phyloP scores from a whole-genome alignment of 169 alveolate species.

The Eimeria praecox region DNA sequence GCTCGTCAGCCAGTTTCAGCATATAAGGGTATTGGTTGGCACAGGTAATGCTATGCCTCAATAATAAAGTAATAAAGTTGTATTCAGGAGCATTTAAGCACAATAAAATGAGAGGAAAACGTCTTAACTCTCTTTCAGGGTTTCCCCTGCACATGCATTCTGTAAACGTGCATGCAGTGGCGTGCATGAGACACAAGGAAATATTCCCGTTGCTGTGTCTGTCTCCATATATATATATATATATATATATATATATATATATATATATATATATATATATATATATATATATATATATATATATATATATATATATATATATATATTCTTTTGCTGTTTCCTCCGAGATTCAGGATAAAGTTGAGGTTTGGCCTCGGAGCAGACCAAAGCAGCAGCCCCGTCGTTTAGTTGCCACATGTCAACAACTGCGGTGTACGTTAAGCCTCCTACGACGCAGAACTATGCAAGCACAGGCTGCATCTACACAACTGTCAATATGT shows the following conservation, averaged over 20 bases:
- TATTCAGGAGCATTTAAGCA: not conserved
- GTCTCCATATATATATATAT: not conserved
- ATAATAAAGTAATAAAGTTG: not conserved
- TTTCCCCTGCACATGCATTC: not conserved
- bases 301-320: not conserved
- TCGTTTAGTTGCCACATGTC: not conserved
- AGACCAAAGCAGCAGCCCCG: constrained; percentile 19
- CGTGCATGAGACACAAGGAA: not conserved
- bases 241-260: not conserved
- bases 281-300: not conserved
- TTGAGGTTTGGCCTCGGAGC: not conserved
- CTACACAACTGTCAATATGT: not conserved
- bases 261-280: not conserved
- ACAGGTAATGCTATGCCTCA: not conserved
- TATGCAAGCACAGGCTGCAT: constrained; percentile 3
- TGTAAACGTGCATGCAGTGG: not conserved
- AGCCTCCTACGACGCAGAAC: constrained; percentile 9
- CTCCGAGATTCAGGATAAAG: not conserved
- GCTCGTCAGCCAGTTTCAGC: not conserved
- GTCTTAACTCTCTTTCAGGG: not conserved
- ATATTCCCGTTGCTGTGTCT: no score
- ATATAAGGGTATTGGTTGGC: not conserved
- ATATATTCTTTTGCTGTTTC: not conserved
- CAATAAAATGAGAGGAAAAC: not conserved
- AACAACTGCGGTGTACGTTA: constrained; percentile 18